These are phyloP conservation scores for Blastomyces silverae DNA, from an alignment of 2,329 filamentous ascomycete genomes.

Conservation along the genomic window DNA sequence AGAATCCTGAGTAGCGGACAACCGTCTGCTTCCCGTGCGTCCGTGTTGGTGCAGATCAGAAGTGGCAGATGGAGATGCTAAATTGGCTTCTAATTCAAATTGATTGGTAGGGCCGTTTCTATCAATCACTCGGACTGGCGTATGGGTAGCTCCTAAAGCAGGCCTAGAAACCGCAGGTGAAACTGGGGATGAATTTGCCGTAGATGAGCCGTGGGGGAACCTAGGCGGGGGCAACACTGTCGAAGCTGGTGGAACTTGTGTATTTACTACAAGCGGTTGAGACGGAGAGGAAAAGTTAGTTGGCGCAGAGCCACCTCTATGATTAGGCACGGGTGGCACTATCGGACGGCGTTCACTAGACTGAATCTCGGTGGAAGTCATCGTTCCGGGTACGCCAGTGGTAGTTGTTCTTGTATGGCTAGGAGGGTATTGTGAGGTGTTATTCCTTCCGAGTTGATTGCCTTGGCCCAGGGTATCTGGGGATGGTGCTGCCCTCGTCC, in stretches of 20 bases:
- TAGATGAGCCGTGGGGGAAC: neutral
- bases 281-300: conserved; percentile 1
- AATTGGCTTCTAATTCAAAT: neutral
- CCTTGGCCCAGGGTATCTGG: neutral
- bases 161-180: neutral
- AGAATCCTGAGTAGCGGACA: neutral
- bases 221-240: too few species aligned
- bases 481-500: neutral
- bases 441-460: neutral
- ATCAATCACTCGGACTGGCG: conserved; percentile 3
- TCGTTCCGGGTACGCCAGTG: neutral
- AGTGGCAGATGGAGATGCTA: conserved; percentile 14
- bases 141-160: neutral
- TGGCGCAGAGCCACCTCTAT: neutral
- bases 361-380: neutral
- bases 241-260: neutral
- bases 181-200: neutral
- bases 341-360: neutral
- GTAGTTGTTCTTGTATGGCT: neutral
- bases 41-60: neutral
- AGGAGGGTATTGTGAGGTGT: neutral
- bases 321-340: neutral
- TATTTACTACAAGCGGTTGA: conserved; percentile 5
- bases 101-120: conserved; percentile 10
- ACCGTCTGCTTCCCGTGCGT: neutral